These are phyloP conservation scores for Adansonia gregorii DNA, from an alignment of 441 rosid genomes.

Conservation along the genomic window DNA sequence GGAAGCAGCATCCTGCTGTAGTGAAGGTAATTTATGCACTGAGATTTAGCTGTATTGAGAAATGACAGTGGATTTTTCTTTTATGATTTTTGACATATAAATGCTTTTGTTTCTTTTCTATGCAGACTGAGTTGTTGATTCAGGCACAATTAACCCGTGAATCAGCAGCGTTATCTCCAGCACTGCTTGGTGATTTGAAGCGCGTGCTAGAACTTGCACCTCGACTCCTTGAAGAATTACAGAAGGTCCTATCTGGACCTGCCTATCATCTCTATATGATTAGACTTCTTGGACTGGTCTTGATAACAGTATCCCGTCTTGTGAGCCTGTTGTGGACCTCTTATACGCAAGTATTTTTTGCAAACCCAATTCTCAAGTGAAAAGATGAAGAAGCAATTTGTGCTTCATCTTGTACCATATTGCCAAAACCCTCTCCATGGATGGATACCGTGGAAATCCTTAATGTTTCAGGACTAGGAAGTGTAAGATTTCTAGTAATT, in stretches of 20 bases:
- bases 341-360: not conserved
- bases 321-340: not conserved
- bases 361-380: constrained; percentile 5
- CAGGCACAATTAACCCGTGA: constrained; percentile 95
- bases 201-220: constrained; percentile 95
- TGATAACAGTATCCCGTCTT: constrained; percentile 10
- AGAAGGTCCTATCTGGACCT: constrained; percentile 61
- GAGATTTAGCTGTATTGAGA: constrained; percentile 20
- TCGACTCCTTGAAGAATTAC: constrained; percentile 92
- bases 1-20: constrained; percentile 98
- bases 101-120: constrained; percentile 29
- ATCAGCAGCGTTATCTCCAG: constrained; percentile 75
- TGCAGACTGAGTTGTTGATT: constrained; percentile 93
- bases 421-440: not conserved
- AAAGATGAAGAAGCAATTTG: constrained; percentile 4
- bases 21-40: constrained; percentile 67
- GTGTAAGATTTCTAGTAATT: not conserved
- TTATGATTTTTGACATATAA: not conserved
- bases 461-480: not conserved
- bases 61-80: constrained; percentile 18
- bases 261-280: constrained; percentile 13
- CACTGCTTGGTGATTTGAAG: constrained; percentile 78
- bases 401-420: not conserved
- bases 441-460: not conserved
- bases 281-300: constrained; percentile 22